Base-by-base conservation (phyloP, 179 eudicot species). In the Corrigiola litoralis region DNA sequence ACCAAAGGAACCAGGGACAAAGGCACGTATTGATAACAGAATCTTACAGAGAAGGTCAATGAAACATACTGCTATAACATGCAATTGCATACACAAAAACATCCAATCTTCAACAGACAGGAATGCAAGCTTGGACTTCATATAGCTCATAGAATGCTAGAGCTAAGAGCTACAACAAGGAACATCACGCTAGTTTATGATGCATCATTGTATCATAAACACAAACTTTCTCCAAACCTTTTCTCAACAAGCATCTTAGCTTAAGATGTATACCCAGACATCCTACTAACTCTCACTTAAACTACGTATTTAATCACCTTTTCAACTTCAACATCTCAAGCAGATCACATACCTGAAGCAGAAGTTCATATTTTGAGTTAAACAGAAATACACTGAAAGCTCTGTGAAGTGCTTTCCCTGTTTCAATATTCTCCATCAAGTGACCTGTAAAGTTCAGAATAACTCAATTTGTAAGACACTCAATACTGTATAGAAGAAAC, bases 321-420 rank as follows among this genome's bases (percentile, higher is more conserved):
- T 32, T 54, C 33, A 44, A 31, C 17, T 34, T 52, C 7, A 32
- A 23, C 18, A 16, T 45, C 20, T n/a, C 16, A 68, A 63, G 44
- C 25, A 63, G 64, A 54, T 17, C 7, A 33, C 63, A 51, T 72
- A 92, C 99, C 97, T 87, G 99, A 79, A 94, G 99, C 46, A 94
- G 82, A 45, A 90, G 58, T 79, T 94, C 99, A 59, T 90, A 88
- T 56, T 90, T 94, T 50, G 97, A 86, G 70, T 90, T 94, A 48
- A 94, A 94, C 63, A 94, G 66, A 70, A 94, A 87, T 1, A 94
- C 94, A 64, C 99, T 94, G 79, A 94, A 94, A 70, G 99, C 97
- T 78, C 99, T 80, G 77, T 94, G 97, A 58, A 94, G 87, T 70
- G 88, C 69, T 60, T 94, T 94, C 37, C 78, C 86, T 50, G 95